A percentile compares a stretch with the other conserved stretches of the same genome.
Conservation (phyloP, 2,329 filamentous ascomycete species). For the Sphaerulina populicola region DNA sequence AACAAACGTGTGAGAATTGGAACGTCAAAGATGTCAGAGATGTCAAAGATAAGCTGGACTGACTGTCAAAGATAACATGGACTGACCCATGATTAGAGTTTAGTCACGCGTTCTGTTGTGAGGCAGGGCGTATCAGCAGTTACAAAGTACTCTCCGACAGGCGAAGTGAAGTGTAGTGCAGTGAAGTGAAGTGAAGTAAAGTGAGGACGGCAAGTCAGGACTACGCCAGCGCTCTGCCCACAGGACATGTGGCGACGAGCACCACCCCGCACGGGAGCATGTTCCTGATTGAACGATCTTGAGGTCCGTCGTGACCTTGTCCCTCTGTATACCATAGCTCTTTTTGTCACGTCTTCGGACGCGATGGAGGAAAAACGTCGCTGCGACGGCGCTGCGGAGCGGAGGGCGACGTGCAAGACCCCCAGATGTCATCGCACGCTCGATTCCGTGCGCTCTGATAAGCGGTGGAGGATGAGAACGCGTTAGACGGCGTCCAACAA, state of each 20-base stretch:
- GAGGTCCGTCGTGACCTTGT: not conserved
- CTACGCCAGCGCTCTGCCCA: not conserved
- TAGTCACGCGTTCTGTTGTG: not conserved
- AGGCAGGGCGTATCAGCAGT: not conserved
- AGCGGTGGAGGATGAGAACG: not conserved
- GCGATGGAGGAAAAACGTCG: not conserved
- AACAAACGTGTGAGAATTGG: not conserved
- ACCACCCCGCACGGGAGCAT: not conserved
- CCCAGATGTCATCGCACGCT: no score
- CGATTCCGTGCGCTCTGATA: no score
- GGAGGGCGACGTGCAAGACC: no score
- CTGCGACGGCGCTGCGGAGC: not conserved
- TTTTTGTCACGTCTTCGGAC: not conserved
- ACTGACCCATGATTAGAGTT: not conserved
- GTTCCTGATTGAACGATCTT: not conserved
- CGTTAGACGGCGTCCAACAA: not conserved
- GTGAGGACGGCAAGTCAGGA: not conserved
- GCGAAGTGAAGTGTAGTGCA: no score
- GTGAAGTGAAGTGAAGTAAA: constrained; percentile 1
- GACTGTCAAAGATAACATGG: not conserved
- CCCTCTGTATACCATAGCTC: not conserved
- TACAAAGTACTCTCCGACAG: no score
- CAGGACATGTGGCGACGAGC: not conserved
- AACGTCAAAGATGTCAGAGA: not conserved
- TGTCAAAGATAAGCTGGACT: not conserved